Base-by-base conservation (phyloP, 805 yeast genomes). In the Wickerhamiella cacticola region DNA sequence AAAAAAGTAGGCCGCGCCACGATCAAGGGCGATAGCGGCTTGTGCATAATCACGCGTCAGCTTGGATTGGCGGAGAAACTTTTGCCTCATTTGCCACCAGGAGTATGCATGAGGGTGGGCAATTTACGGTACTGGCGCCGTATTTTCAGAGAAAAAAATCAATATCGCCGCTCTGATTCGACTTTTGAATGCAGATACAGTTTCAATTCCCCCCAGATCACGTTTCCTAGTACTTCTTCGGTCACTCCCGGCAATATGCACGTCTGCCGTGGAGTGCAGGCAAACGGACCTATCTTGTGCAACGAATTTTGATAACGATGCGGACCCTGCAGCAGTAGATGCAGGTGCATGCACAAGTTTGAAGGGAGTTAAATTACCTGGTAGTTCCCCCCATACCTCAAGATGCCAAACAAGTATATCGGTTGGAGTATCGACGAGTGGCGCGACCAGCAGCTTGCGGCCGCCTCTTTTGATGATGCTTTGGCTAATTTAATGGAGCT, bases 371-470 rank as follows among this genome's bases (percentile, higher is more conserved):
- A 19, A 15, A 19, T 24, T 9, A 36, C 16, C 21, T 16, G 41
- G 24, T 3, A 3, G 18, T 19, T 36, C 21, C 16, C 6, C 13
- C 3, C 6, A 19, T 21, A 19, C 25, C 22, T 36, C 41, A 19
- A 35, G 13, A 39, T 39, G 42, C 23, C 29, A 13, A 23, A 21
- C 21, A 39, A 39, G 42, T 39, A 19, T 23, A 39, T 33, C 38
- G 95, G 94, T 33, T 87, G 95, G 95, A 76, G 94, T 10, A 72
- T 82, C 36, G 63, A 71, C 21, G 84, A 88, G 53, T 88, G 96
- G 96, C 66, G 71, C 33, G 64, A 72, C 21, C 82, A 75, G 70
- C 94, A 87, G 62, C 29, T 39, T 12, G 42, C 42, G 13, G 42
- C 42, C 29, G 66, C 63, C 56, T 70, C 71, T 3, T 79, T 83